Percentiles rank a stretch among this genome's conserved stretches.
Conservation (phyloP, 2,329 filamentous ascomycete species). For the Cercospora citrullina region DNA sequence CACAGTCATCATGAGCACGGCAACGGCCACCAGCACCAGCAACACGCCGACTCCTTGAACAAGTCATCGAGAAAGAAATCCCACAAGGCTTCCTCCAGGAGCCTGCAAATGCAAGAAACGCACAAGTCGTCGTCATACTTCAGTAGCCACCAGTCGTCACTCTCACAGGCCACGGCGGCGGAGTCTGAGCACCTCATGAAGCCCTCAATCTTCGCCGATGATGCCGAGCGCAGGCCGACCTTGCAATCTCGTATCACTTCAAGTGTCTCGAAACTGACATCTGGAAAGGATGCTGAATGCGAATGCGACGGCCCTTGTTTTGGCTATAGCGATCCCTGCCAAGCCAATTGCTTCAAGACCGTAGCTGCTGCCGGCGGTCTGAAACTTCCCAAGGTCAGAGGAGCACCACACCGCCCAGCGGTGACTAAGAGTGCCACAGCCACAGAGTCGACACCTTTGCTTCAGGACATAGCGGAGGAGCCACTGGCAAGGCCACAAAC, state of each 20-base stretch:
- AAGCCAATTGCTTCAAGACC: slow-evolving; percentile 60
- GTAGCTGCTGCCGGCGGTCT: slow-evolving; percentile 43
- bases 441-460: slow-evolving; percentile 37
- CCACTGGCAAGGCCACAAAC: slow-evolving; percentile 21
- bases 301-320: slow-evolving; percentile 61
- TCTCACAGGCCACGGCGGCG: slow-evolving; percentile 1
- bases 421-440: slow-evolving; percentile 30
- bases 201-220: neutral
- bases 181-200: neutral
- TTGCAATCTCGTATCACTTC: slow-evolving; percentile 45
- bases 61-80: slow-evolving; percentile 10
- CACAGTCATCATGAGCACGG: slow-evolving; percentile 27
- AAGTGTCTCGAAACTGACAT: slow-evolving; percentile 52
- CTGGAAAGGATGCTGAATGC: slow-evolving; percentile 45
- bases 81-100: slow-evolving; percentile 18
- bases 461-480: slow-evolving; percentile 29
- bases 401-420: slow-evolving; percentile 24
- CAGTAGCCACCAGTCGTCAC: slow-evolving; percentile 22
- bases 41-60: slow-evolving; percentile 6
- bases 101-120: slow-evolving; percentile 26
- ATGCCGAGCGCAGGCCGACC: slow-evolving; percentile 39
- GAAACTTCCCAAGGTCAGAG: slow-evolving; percentile 29
- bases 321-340: slow-evolving; percentile 62
- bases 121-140: slow-evolving; percentile 30
- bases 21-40: slow-evolving; percentile 25